Evolutionary conservation across 495 filamentous ascomycete species (phyloP), one percentile per base, ranked within the genome.

Genomic region (Trichocladium uniseriatum): DNA sequence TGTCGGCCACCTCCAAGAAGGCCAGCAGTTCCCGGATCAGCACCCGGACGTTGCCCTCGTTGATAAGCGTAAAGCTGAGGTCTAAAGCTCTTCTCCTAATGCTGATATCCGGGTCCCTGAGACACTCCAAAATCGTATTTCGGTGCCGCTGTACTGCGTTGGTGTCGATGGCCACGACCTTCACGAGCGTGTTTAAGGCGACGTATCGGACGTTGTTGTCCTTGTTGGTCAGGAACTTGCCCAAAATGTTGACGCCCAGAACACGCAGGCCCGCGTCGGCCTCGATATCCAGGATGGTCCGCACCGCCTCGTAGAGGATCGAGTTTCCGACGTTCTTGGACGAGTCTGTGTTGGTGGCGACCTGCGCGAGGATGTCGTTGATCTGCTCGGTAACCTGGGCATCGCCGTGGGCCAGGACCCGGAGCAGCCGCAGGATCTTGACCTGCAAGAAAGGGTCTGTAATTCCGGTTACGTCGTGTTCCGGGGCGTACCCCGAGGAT

Each of bases 131-230:
- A 55, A 98, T 96, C 7, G 92, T 98, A 64, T 95, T 97, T 45
- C 94, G 82, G 67, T 98, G 92, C 62, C 92, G 75, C 61, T 97
- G 94, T 5, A 98, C 92, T 2, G 92, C 94, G 60, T 96, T 97
- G 15, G 92, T 94, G 62, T 98, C 92, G 32, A 98, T 88, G 9
- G 94, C 91, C 38, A 98, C 91, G 43, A 98, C 92, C 69, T 98
- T 98, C 69, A 95, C 91, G 50, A 98, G 73, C 1, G 92, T 98
- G 66, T 98, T 98, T 21, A 98, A 69, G 20, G 92, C 92, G 40
- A 98, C 92, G 63, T 98, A 98, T 59, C 92, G 87, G 62, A 98
- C 97, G 60, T 98, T 98, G 73, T 98, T 98, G 69, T 98, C 92
- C 64, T 90, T 86, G 68, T 98, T 98, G 6, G 89, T 81, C 46